These are phyloP conservation scores for Manihot esculenta DNA, from an alignment of 441 rosid genomes.

Conservation along the genomic window DNA sequence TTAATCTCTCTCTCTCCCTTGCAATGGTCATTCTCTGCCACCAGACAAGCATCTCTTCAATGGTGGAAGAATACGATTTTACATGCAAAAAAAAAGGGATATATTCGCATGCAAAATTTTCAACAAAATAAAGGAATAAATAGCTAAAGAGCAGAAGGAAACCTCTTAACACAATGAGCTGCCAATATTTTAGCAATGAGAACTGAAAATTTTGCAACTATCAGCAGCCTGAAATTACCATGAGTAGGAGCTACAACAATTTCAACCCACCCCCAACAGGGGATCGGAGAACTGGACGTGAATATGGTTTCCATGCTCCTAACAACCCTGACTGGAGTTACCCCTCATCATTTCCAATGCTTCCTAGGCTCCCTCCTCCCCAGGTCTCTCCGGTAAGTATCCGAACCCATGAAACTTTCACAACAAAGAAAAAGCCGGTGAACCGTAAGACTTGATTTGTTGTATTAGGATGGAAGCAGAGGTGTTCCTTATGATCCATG, in stretches of 20 bases:
- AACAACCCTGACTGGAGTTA: background rate
- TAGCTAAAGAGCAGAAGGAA: background rate
- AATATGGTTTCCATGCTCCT: slow-evolving; percentile 3
- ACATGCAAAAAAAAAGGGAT: background rate
- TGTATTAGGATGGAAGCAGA: slow-evolving; percentile 14
- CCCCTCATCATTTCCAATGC: slow-evolving; percentile 14
- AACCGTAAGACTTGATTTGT: background rate
- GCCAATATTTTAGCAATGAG: background rate
- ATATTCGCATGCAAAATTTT: background rate
- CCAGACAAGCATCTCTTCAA: slow-evolving; percentile 17
- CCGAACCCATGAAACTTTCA: background rate
- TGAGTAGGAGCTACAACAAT: slow-evolving; percentile 24
- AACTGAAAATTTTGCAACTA: background rate
- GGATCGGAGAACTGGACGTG: slow-evolving; percentile 19
- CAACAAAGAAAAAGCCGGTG: background rate
- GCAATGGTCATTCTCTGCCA: background rate
- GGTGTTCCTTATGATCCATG: slow-evolving; percentile 2
- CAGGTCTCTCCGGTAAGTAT: background rate
- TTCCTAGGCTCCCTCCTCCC: slow-evolving; percentile 13
- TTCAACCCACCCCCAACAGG: slow-evolving; percentile 18
- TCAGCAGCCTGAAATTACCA: slow-evolving; percentile 13
- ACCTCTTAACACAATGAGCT: background rate
- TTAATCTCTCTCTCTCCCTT: background rate
- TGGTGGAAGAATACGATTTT: slow-evolving; percentile 25
- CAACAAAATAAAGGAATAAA: background rate